Evolutionary conservation across 495 filamentous ascomycete species (phyloP), one percentile per base, ranked within the genome.

Genomic region (Saxispiralis lemnorum): DNA sequence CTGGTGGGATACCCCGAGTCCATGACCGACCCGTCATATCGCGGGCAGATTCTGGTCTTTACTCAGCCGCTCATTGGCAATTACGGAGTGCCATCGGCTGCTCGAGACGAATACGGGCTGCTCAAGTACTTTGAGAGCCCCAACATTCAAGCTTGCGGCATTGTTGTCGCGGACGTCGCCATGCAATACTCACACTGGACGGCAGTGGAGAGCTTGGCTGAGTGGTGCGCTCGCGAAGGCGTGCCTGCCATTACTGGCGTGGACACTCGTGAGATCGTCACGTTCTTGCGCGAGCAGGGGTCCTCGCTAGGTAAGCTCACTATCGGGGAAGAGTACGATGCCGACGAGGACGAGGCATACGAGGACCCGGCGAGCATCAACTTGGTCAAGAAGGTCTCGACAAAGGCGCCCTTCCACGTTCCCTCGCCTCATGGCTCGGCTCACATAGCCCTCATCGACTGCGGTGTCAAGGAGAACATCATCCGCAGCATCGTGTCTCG

Each of bases 391-490:
- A 78, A 81, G 47, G 89, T 97, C 50, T 89, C 81, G 69, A 97
- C 89, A 59, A 97, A 97, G 70, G 77, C 84, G 43, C 92, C 89
- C 10, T 97, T 97, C 70, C 88, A 94, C 57, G 79, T 95, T 47
- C 75, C 75, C 48, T 81, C 84, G 30, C 69, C 73, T 34, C 69
- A 71, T 51, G 83, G 87, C 46, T 76, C 81, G 58, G 75, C 79
- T 60, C 89, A 97, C 64, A 75, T 97, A 54, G 89, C 88, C 30
- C 72, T 97, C 45, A 78, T 97, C 60, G 89, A 97, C 65, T 97
- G 89, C 59, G 89, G 89, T 63, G 92, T 97, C 46, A 97, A 97
- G 72, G 89, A 97, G 71, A 97, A 96, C 68, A 97, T 97, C 59
- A 75, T 97, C 39, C 81, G 89, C 51, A 88, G 81, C 58, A 67